Conservation (phyloP, 805 yeast genomes). For the Lipomyces yamadae region DNA sequence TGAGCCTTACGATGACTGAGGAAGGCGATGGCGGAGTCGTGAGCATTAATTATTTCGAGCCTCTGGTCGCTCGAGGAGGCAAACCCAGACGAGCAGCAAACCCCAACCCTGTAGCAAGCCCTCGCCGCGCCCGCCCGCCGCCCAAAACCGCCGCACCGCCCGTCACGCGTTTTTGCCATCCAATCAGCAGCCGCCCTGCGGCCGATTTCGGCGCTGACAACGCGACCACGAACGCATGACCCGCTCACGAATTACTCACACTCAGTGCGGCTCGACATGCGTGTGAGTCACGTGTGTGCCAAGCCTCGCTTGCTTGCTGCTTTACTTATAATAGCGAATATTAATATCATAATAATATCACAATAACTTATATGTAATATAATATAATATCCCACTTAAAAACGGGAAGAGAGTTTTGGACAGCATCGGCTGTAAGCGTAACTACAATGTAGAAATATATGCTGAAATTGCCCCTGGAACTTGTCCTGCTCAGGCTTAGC, state of each 20-base stretch:
- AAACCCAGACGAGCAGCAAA: not conserved
- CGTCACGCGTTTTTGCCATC: not conserved
- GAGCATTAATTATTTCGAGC: not conserved
- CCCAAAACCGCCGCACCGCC: not conserved
- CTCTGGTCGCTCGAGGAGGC: not conserved
- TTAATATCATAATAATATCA: too few relatives aligned
- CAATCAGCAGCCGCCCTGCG: not conserved
- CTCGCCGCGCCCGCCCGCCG: too few relatives aligned
- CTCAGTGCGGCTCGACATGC: not conserved
- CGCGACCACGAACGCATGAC: not conserved
- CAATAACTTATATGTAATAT: too few relatives aligned
- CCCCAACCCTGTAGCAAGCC: too few relatives aligned
- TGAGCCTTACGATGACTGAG: not conserved
- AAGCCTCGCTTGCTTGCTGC: too few relatives aligned
- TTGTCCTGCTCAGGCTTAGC: not conserved
- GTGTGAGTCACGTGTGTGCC: not conserved
- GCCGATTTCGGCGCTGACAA: not conserved
- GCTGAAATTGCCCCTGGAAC: not conserved
- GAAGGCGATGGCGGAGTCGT: constrained; percentile 2
- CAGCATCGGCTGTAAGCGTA: not conserved
- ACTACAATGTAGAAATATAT: not conserved
- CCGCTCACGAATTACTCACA: not conserved
- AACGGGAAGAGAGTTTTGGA: too few relatives aligned
- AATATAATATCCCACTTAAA: too few relatives aligned
- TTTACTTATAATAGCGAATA: too few relatives aligned